Base-by-base conservation (phyloP, 345 rosid species). In the Syzygium aqueum region DNA sequence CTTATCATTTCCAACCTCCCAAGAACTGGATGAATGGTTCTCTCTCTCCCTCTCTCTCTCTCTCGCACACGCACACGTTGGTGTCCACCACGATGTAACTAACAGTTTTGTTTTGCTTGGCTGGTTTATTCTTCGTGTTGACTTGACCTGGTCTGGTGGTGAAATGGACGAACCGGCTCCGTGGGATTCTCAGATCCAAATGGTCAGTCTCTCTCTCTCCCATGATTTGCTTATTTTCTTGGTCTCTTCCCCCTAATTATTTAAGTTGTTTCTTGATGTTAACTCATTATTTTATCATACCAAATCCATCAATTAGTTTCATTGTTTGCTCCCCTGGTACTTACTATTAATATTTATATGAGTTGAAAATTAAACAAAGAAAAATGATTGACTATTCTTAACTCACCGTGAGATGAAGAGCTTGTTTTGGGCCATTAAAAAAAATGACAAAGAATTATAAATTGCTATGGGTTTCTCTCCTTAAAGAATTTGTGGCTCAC, bases 21-120 rank as follows among this genome's bases (percentile, higher is more conserved):
- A 93, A 92, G 87, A 94, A 94, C 83, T 96, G 98, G 98, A 93
- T 94, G 90, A 96, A 94, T 85, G 98, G 98, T 95, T 84, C 73
- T 30, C 65, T 59, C 46, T 46, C 59, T 15, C 40, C 22, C 65
- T 37, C 77, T 49, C 59, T 22, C 16, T 51, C 65, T 51, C 53
- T 15, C 59, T 11, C n/a, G 53, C 30, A 6, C 53, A 5, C 84
- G 11, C 43, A 6, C 33, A 19, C 22, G 40, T 49, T 51, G 17
- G 46, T 4, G 11, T 7, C 49, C 21, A 21, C 50, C 65, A 57
- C 7, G 53, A 17, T 11, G 17, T 23, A 16, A 50, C 85, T 84
- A 9, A 51, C 52, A 17, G 49, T 51, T 14, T 59, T 30, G 28
- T 27, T 80, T 63, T 23, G 46, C 46, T 43, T 82, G 53, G 54